Conservation (phyloP, 345 rosid species). For the Microthlaspi erraticum region DNA sequence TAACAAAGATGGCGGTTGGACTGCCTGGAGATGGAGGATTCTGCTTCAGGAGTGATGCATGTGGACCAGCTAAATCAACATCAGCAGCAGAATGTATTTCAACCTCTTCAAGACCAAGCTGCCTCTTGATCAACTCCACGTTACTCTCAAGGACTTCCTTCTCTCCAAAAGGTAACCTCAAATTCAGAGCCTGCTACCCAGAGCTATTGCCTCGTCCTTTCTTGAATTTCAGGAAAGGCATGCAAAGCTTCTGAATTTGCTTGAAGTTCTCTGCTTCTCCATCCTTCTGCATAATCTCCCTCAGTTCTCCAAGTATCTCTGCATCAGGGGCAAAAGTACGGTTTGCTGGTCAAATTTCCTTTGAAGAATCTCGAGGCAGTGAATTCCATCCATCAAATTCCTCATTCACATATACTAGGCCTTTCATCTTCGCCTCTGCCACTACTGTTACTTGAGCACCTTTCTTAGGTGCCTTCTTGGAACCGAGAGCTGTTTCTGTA, state of each 20-base stretch:
- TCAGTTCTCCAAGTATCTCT: slow-evolving; percentile 70
- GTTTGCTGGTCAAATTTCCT: slow-evolving; percentile 57
- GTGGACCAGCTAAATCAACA: slow-evolving; percentile 58
- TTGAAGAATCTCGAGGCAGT: slow-evolving; percentile 73
- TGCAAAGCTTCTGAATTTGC: slow-evolving; percentile 69
- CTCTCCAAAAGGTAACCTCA: slow-evolving; percentile 88
- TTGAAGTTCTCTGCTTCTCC: slow-evolving; percentile 70
- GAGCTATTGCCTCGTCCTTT: slow-evolving; percentile 70
- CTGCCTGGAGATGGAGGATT: slow-evolving; percentile 87
- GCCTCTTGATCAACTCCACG: slow-evolving; percentile 78
- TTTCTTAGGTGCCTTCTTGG: slow-evolving; percentile 73
- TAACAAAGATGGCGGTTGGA: slow-evolving; percentile 78
- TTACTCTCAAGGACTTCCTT: slow-evolving; percentile 77
- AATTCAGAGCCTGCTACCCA: slow-evolving; percentile 80
- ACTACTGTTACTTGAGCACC: slow-evolving; percentile 53
- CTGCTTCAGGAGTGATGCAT: slow-evolving; percentile 56
- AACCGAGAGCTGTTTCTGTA: slow-evolving; percentile 68
- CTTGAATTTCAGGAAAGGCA: slow-evolving; percentile 94
- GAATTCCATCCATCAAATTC: slow-evolving; percentile 87
- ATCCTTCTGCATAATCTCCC: slow-evolving; percentile 60
- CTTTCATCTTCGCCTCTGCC: slow-evolving; percentile 58
- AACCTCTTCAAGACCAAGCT: slow-evolving; percentile 70
- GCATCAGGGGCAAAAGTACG: slow-evolving; percentile 63
- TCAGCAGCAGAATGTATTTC: slow-evolving; percentile 58
- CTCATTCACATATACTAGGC: slow-evolving; percentile 81